A percentile compares a stretch with the other conserved stretches of the same genome.
Evolutionary conservation across 2,329 filamentous ascomycete species (phyloP).

Genomic region (Trichoderma koningii): DNA sequence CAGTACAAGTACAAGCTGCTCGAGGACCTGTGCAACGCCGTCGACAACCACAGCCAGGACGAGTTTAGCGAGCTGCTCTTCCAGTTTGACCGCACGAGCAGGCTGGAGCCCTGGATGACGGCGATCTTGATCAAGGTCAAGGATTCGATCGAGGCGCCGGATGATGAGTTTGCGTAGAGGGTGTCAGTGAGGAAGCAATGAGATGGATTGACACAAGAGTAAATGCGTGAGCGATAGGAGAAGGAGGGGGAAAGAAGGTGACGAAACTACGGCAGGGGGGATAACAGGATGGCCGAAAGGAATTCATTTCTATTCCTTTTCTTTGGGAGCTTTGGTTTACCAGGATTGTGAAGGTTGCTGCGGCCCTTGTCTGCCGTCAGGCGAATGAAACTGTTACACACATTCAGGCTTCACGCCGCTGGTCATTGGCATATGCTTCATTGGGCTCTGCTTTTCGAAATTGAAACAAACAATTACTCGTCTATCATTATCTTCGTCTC

Average conservation of each 20-base stretch:
- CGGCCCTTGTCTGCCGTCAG: not conserved
- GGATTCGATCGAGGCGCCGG: conserved; percentile 69
- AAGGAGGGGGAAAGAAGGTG: not conserved
- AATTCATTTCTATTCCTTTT: not conserved
- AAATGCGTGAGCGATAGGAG: too few relatives aligned
- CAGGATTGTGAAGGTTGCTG: not conserved
- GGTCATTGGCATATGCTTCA: conserved; percentile 1
- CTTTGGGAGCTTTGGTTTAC: conserved; percentile 14
- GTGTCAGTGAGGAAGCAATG: not conserved
- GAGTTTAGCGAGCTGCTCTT: conserved; percentile 83
- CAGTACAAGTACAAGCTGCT: conserved; percentile 83
- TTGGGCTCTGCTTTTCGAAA: not conserved
- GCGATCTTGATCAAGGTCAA: conserved; percentile 81
- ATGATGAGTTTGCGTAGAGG: conserved; percentile 48
- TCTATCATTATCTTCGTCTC: conserved; percentile 9
- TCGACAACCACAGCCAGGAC: conserved; percentile 79
- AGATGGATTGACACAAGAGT: not conserved
- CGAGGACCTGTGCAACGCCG: conserved; percentile 70
- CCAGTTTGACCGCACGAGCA: conserved; percentile 88
- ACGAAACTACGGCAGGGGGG: not conserved
- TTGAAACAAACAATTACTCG: not conserved
- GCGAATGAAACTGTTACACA: conserved; percentile 9
- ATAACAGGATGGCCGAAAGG: not conserved
- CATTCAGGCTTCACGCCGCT: not conserved
- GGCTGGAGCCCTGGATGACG: conserved; percentile 97